Evolutionary conservation across 2,329 filamentous ascomycete species (phyloP), one percentile per base, ranked within the genome.

Genomic region (Epichloe amarillans): DNA sequence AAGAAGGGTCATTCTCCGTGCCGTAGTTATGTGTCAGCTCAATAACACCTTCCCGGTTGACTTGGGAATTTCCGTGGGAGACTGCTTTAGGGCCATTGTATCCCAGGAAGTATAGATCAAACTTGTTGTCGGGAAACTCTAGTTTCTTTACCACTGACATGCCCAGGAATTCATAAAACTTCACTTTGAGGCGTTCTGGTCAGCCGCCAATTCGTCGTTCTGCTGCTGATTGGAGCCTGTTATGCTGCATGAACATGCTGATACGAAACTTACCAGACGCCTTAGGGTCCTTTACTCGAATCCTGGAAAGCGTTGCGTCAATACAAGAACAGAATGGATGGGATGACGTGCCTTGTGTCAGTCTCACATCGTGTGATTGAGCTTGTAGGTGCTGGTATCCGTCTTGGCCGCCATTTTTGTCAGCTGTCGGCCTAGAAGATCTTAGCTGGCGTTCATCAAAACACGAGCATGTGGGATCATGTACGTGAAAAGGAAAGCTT

Each of bases 281-380:
- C 70, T 90, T 84, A 11, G 91, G 91, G 71, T 98, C 89, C 70
- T 97, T 97, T 64, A 97, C 86, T 67, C 91, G 85, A 65, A 95
- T 75, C 88, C 88, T 93, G 55, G 5, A 30, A 48, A 30, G 50
- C 51, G 14, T 39, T 12, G 41, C 6, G 48, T 56, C 35, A 61
- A 49, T n/a, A 53, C n/a, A 8, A 21, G 3, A 44, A 33, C 36
- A 14, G n/a, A 2, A 21, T 1, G n/a, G 3, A 21, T 1, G 6
- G 10, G 3, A 14, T 10, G 10, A 6, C 3, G n/a, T 8, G 14
- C 14, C n/a, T 33, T 2, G 6, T 39, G 35, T 3, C 33, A 5
- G 19, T 48, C 75, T 63, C 64, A 81, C 91, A 97, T 97, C 52
- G 86, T 86, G 74, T 93, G 87, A 69, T 93, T 91, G 66, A 84